Evolutionary conservation across 495 filamentous ascomycete species (phyloP).

Genomic region (Penicillium desertorum): DNA sequence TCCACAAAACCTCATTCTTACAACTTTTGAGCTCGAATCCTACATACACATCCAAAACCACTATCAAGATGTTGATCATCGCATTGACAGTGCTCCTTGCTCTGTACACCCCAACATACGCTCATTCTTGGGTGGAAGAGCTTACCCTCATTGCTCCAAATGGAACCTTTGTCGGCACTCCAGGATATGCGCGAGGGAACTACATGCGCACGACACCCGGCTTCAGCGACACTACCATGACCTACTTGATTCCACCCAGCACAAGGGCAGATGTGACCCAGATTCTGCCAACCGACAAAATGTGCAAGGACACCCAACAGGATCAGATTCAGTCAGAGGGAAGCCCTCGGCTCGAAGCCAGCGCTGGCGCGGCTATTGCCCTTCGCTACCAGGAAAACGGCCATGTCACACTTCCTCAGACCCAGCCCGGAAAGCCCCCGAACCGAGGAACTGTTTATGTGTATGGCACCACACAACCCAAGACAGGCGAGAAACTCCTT

Average conservation of each 20-base stretch:
- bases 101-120: constrained; percentile 43
- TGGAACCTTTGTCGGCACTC: constrained; percentile 67
- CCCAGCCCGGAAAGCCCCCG: constrained; percentile 59
- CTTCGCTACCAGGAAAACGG: constrained; percentile 83
- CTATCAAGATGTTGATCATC: constrained; percentile 15
- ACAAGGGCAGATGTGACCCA: constrained; percentile 32
- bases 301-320: constrained; percentile 57
- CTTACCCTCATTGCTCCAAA: constrained; percentile 66
- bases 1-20: background rate
- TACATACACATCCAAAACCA: background rate
- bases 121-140: constrained; percentile 80
- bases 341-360: constrained; percentile 63
- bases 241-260: constrained; percentile 55
- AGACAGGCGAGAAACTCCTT: constrained; percentile 58
- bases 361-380: constrained; percentile 67
- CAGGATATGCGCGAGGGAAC: constrained; percentile 68
- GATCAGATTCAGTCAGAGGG: constrained; percentile 53
- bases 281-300: constrained; percentile 29
- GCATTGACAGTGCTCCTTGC: constrained; percentile 25
- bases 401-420: constrained; percentile 69
- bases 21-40: background rate
- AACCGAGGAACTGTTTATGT: constrained; percentile 76
- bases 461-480: constrained; percentile 73
- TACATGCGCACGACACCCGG: constrained; percentile 47
- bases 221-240: constrained; percentile 52